Percentiles rank a stretch among this genome's conserved stretches.
phyloP scores from a whole-genome alignment of 768 basidiomycete species.

The Leccinellum luteum region DNA sequence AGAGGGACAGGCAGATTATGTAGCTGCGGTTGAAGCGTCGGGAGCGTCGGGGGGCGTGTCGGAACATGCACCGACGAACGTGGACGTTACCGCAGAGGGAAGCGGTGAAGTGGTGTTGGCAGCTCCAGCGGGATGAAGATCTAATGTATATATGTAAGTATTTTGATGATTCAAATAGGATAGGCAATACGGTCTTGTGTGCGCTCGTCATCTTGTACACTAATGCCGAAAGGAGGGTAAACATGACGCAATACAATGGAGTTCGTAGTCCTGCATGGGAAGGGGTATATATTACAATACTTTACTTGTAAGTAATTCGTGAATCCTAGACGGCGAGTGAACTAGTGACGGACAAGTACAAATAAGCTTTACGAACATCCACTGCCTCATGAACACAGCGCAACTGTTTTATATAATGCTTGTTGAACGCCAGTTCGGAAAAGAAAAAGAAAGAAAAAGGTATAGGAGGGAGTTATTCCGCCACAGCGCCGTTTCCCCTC shows the following conservation, averaged over 20 bases:
- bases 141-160: constrained; percentile 4
- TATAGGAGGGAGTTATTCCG: no score
- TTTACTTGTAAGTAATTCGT: not conserved
- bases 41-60: not conserved
- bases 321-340: not conserved
- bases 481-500: no score
- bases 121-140: constrained; percentile 9
- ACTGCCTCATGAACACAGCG: not conserved
- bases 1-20: not conserved
- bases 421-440: not conserved
- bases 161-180: no score
- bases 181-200: no score
- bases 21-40: not conserved
- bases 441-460: no score
- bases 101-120: not conserved
- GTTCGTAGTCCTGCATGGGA: not conserved
- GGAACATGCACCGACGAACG: not conserved
- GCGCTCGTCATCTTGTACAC: no score
- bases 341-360: not conserved
- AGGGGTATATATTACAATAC: not conserved
- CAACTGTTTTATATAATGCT: not conserved
- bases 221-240: no score
- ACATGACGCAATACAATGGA: not conserved
- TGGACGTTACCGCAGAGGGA: not conserved
- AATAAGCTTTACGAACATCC: not conserved